Evolutionary conservation across 1,284 basidiomycete species (phyloP).

Genomic region (Ustilago xerochloae): DNA sequence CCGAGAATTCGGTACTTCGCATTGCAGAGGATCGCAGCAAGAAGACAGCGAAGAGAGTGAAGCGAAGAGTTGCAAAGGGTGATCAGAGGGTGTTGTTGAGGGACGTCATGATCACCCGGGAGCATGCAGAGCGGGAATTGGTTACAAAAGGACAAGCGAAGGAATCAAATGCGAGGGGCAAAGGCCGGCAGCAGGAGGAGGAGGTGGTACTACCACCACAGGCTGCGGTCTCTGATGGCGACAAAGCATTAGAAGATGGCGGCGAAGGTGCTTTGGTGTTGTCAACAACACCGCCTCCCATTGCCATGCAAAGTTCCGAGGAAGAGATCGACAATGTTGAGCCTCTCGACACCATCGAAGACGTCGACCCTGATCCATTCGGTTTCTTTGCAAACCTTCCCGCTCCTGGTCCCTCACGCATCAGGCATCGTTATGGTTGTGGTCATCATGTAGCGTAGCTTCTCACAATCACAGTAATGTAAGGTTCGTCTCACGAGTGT

Average conservation of each 20-base stretch:
- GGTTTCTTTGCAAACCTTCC: constrained; percentile 5
- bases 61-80: neutral
- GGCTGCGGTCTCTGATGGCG: neutral
- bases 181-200: constrained; percentile 7
- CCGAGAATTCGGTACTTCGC: neutral
- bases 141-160: constrained; percentile 1
- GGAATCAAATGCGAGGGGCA: neutral
- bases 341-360: constrained; percentile 5
- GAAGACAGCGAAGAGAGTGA: neutral
- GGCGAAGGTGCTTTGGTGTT: neutral
- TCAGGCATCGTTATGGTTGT: neutral
- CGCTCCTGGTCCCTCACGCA: too few relatives aligned
- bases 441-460: constrained; percentile 7
- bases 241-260: neutral
- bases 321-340: constrained; percentile 1
- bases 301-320: neutral
- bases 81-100: neutral
- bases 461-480: neutral
- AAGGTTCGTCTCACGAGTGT: neutral
- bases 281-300: neutral
- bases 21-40: neutral
- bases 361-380: neutral
- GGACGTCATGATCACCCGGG: constrained; percentile 9
- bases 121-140: constrained; percentile 7
- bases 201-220: constrained; percentile 1